Conservation (phyloP, 495 filamentous ascomycete species). For the Penicillium cataractarum region DNA sequence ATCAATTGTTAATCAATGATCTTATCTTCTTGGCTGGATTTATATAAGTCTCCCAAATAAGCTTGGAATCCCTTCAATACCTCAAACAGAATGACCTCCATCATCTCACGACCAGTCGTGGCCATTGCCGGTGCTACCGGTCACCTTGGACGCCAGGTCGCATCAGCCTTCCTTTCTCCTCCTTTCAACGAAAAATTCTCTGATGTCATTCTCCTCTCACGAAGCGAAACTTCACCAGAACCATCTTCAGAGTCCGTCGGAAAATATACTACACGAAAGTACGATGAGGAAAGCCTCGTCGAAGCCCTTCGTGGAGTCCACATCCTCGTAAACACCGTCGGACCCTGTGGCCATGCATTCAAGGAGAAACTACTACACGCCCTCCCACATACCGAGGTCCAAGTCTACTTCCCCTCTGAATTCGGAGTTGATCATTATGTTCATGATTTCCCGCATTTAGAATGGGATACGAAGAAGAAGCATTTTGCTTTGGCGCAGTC, state of each 20-base stretch:
- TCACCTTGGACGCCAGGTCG: constrained; percentile 30
- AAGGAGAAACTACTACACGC: neutral
- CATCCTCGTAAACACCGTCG: neutral
- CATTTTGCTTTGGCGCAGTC: constrained; percentile 20
- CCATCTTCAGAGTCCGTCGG: neutral
- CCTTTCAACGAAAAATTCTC: constrained; percentile 1
- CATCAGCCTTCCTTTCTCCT: constrained; percentile 26
- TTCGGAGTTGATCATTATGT: constrained; percentile 35
- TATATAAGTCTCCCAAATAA: neutral
- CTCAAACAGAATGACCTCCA: neutral
- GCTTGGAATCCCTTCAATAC: neutral
- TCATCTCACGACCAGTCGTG: constrained; percentile 18
- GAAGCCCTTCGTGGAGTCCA: neutral
- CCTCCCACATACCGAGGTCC: neutral
- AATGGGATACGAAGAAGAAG: constrained; percentile 35
- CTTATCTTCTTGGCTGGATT: neutral
- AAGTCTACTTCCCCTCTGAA: constrained; percentile 26
- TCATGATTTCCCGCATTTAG: constrained; percentile 32
- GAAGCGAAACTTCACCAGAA: neutral
- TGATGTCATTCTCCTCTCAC: neutral
- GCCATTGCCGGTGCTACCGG: constrained; percentile 35
- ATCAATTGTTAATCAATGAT: neutral
- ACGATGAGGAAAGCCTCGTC: neutral
- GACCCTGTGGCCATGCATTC: neutral
- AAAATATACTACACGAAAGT: neutral